Evolutionary conservation across 2,329 filamentous ascomycete genomes (phyloP), one percentile per base, ranked within the genome.

Genomic region (Cytospora paraplurivora): DNA sequence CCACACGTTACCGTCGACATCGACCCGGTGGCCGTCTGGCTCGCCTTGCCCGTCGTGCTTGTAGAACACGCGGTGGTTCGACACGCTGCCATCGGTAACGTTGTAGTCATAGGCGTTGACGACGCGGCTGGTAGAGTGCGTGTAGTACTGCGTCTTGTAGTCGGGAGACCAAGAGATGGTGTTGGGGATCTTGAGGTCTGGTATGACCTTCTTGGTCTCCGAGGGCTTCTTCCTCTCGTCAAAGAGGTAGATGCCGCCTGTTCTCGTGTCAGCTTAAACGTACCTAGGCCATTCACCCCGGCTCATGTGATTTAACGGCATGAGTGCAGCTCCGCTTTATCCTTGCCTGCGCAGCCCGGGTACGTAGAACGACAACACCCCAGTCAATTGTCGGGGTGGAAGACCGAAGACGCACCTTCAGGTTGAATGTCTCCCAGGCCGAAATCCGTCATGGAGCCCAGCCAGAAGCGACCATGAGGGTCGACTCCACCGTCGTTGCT

Each of bases 1-100:
- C 93, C 94, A 97, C 71, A 97, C 82, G 77, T 90, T 89, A n/a
- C 92, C 93, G 61, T 96, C 86, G 51, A 83, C 84, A 72, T 97
- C 93, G 71, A 96, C 85, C 67, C 89, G 88, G 76, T 94, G 93
- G 2, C 93, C 93, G 75, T 97, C 93, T 1, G 92, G 92, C 67
- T 86, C 85, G 55, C 88, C 88, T 33, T 82, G 75, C 1, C 84
- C 84, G 4, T 84, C 81, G 72, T 93, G 86, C 62, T 83, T 79
- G 78, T 93, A 94, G 77, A 93, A 92, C 44, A 88, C 79, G 62
- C 90, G 86, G 71, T 86, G 84, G 75, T 90, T 88, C 63, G 82
- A 84, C 59, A 92, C 81, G n/a, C 77, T 77, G 41, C 89, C 90
- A 1, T 84, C 87, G n/a, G 76, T 73, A 1, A 78, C 71, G 69